Percentiles rank a stretch among this genome's conserved stretches.
These are phyloP conservation scores for Podospora bellae-mahoneyi DNA, from an alignment of 495 filamentous ascomycete genomes.

Conservation along the genomic window DNA sequence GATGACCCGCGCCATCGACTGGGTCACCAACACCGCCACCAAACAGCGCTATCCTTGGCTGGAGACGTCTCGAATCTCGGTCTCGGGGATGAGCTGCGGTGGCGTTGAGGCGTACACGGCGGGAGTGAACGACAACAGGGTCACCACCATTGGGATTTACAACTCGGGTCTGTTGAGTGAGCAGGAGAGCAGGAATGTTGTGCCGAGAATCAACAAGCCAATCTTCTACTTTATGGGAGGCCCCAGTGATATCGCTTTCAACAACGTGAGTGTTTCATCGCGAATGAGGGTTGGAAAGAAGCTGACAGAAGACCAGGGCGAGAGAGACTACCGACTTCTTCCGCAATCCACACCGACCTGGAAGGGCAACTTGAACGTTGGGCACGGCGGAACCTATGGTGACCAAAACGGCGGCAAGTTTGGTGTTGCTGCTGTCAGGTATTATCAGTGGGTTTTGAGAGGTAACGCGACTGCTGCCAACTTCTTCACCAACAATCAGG, in stretches of 20 bases:
- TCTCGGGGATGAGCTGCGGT: conserved; percentile 29
- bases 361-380: conserved; percentile 37
- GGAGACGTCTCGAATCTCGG: conserved; percentile 27
- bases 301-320: conserved; percentile 23
- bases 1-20: conserved; percentile 30
- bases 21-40: conserved; percentile 12
- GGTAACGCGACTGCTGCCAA: conserved; percentile 17
- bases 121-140: conserved; percentile 20
- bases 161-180: conserved; percentile 25
- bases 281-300: background rate
- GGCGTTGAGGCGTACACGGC: conserved; percentile 32
- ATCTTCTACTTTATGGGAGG: conserved; percentile 33
- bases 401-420: conserved; percentile 32
- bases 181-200: conserved; percentile 13
- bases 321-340: conserved; percentile 30
- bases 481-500: conserved; percentile 10
- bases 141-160: conserved; percentile 29
- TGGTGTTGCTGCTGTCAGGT: conserved; percentile 25
- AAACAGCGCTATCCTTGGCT: conserved; percentile 8
- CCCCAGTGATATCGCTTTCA: conserved; percentile 31
- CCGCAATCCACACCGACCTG: conserved; percentile 29
- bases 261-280: conserved; percentile 17
- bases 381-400: conserved; percentile 30
- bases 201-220: conserved; percentile 23
- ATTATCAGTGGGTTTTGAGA: conserved; percentile 26